Percentiles rank a stretch among this genome's conserved stretches.
Conservation (phyloP, 2,329 filamentous ascomycete species). For the Tolypocladium album region DNA sequence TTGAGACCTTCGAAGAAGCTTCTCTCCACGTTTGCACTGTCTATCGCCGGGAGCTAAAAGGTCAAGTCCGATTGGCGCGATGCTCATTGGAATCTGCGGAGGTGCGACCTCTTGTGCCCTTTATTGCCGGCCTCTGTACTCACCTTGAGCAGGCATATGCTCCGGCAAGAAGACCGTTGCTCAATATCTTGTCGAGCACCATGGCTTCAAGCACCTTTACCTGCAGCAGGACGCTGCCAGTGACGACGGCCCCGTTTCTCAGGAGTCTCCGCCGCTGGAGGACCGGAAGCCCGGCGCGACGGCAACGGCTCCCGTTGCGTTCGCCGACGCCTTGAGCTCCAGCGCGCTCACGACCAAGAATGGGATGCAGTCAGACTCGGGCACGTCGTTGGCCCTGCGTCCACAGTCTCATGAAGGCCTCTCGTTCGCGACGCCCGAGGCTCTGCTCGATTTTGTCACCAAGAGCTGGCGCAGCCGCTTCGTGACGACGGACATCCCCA, state of each 20-base stretch:
- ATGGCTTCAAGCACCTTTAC: conserved; percentile 67
- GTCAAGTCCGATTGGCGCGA: conserved; percentile 17
- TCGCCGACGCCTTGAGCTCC: conserved; percentile 12
- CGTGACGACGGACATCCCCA: conserved; percentile 76
- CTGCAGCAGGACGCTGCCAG: conserved; percentile 26
- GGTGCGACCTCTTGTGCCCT: conserved; percentile 32
- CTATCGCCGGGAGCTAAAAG: neutral
- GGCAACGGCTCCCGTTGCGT: conserved; percentile 6
- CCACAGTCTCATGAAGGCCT: conserved; percentile 11
- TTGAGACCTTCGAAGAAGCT: neutral
- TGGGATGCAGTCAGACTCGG: conserved; percentile 12
- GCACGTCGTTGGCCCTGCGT: conserved; percentile 14
- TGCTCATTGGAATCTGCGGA: conserved; percentile 71
- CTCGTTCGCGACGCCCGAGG: conserved; percentile 50
- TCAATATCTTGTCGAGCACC: conserved; percentile 72
- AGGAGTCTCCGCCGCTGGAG: neutral
- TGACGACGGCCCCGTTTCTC: neutral
- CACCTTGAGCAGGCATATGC: conserved; percentile 59
- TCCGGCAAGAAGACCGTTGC: conserved; percentile 87
- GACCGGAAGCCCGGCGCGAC: conserved; percentile 5
- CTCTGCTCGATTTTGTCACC: conserved; percentile 77
- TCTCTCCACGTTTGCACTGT: neutral
- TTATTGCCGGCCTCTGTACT: neutral
- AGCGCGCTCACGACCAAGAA: conserved; percentile 16
- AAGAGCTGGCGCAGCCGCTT: conserved; percentile 72